Percentiles rank a stretch among this genome's conserved stretches.
These are phyloP conservation scores for Phragmites australis DNA, from an alignment of 176 grass and related monocot genomes.

Conservation along the genomic window DNA sequence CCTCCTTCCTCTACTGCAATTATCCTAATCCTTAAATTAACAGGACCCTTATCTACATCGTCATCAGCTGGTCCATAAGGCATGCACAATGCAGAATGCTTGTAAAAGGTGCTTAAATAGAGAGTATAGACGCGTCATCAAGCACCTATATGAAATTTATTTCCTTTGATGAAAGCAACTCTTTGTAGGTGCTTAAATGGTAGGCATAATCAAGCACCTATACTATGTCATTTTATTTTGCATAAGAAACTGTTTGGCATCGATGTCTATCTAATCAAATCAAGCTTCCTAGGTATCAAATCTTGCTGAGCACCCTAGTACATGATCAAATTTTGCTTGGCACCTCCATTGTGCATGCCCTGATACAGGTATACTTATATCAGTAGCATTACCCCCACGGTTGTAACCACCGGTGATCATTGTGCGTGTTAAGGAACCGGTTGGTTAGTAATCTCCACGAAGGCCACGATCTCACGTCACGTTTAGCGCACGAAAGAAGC, in stretches of 20 bases:
- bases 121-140: neutral
- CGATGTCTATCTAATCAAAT: neutral
- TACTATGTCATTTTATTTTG: neutral
- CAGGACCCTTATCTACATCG: neutral
- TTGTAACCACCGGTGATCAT: constrained; percentile 30
- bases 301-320: neutral
- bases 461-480: constrained; percentile 41
- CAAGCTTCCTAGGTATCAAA: neutral
- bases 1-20: neutral
- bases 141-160: neutral
- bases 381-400: neutral
- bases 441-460: constrained; percentile 3
- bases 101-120: neutral
- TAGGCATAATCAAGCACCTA: no score
- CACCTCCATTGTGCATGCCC: neutral
- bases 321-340: neutral
- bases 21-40: neutral
- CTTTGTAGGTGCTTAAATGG: neutral
- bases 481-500: constrained; percentile 52
- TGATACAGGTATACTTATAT: neutral
- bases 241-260: neutral
- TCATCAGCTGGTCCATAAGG: neutral
- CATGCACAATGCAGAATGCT: neutral
- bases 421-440: neutral
- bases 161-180: neutral